phyloP scores from a whole-genome alignment of 2,329 filamentous ascomycete genomes.

The Phoma sp. region DNA sequence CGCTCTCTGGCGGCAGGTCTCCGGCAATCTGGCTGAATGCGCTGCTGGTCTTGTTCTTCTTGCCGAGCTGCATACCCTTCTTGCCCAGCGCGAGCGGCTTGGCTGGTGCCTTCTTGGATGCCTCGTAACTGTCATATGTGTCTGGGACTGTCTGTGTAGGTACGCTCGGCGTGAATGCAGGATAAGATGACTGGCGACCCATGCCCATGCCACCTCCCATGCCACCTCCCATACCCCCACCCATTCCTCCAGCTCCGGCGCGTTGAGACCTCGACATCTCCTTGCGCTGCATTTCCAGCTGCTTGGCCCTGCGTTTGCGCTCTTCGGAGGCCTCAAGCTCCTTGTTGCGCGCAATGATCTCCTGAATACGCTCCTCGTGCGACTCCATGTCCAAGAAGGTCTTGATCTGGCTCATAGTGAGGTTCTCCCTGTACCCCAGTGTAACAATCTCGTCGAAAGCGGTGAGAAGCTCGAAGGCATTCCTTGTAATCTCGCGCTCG shows the following conservation, averaged over 20 bases:
- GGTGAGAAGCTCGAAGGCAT: conserved; percentile 94
- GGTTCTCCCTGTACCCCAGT: conserved; percentile 92
- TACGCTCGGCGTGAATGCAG: conserved; percentile 82
- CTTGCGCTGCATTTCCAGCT: conserved; percentile 98
- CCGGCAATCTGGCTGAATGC: conserved; percentile 96
- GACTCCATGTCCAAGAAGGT: conserved; percentile 99
- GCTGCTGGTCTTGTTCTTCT: conserved; percentile 97
- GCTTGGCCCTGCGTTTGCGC: conserved; percentile 97
- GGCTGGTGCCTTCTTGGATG: conserved; percentile 89
- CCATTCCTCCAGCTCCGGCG: conserved; percentile 40
- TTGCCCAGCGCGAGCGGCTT: conserved; percentile 82
- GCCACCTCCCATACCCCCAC: conserved; percentile 28
- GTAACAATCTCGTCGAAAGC: conserved; percentile 98
- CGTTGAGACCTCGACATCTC: conserved; percentile 83
- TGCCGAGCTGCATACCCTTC: conserved; percentile 98
- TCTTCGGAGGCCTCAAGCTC: conserved; percentile 98
- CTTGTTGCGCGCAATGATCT: conserved; percentile 78
- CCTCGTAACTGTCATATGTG: conserved; percentile 92
- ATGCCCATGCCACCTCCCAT: conserved; percentile 46
- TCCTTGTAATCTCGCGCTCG: conserved; percentile 91
- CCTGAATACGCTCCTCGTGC: conserved; percentile 98
- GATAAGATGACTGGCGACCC: conserved; percentile 79
- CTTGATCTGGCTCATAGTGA: conserved; percentile 96
- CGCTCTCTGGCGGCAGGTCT: conserved; percentile 85
- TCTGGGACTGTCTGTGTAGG: conserved; percentile 73